Evolutionary conservation across 2,329 filamentous ascomycete species (phyloP).

Genomic region (Colletotrichum sp.): DNA sequence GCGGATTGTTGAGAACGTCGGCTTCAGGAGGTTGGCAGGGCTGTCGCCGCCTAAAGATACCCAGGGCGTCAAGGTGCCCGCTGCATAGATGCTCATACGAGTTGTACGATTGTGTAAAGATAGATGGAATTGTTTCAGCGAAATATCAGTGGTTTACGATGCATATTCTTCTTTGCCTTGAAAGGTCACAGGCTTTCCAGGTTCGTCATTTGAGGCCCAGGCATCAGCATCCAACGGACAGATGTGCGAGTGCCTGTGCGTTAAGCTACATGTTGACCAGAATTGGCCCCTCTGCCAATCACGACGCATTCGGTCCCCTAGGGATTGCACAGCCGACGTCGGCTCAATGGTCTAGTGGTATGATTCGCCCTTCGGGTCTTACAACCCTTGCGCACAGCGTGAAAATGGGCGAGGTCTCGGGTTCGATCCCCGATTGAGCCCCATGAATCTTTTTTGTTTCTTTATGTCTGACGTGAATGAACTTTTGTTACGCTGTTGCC

Average conservation of each 20-base stretch:
- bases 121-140: neutral
- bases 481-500: rapidly evolving
- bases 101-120: neutral
- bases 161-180: neutral
- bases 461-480: rapidly evolving
- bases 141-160: neutral
- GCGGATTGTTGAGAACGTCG: slow-evolving; percentile 39
- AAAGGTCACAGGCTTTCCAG: neutral
- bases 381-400: neutral
- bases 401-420: slow-evolving; percentile 17
- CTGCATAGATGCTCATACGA: neutral
- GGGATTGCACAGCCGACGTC: neutral
- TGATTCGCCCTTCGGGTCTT: slow-evolving; percentile 19
- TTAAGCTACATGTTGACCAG: neutral
- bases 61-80: neutral
- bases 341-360: slow-evolving; percentile 21
- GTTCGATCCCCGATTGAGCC: slow-evolving; percentile 20
- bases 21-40: slow-evolving; percentile 38
- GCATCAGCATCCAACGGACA: neutral
- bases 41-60: slow-evolving; percentile 7
- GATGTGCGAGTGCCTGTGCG: neutral
- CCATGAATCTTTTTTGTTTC: neutral
- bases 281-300: neutral
- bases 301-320: neutral
- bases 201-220: neutral